Percentiles rank a stretch among this genome's conserved stretches.
Evolutionary conservation across 768 basidiomycete genomes (phyloP).

Genomic region (Porpolomopsis calyptriformis): DNA sequence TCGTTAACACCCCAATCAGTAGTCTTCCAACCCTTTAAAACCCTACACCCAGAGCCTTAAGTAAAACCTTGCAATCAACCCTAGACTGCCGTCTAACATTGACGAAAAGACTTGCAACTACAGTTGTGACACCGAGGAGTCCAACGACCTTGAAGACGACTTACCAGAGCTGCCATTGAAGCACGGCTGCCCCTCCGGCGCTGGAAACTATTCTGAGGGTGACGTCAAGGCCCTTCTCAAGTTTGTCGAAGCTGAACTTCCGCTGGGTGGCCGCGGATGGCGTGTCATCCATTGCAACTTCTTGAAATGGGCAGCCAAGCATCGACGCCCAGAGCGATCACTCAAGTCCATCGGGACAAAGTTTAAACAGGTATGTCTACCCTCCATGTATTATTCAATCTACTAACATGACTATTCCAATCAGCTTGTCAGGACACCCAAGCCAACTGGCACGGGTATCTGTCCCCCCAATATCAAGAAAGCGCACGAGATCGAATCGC

Average conservation of each 20-base stretch:
- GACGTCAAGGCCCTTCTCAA: conserved; percentile 13
- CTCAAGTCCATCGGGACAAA: conserved; percentile 16
- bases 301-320: conserved; percentile 11
- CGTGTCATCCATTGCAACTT: conserved; percentile 7
- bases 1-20: no score
- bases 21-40: no score
- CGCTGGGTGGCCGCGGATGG: conserved; percentile 17
- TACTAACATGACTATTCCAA: not conserved
- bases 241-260: conserved; percentile 11
- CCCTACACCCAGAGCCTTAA: no score
- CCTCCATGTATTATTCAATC: not conserved
- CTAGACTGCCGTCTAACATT: no score
- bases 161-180: not conserved
- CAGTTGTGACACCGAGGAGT: no score
- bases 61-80: no score
- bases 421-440: conserved; percentile 16
- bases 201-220: conserved; percentile 12
- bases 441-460: conserved; percentile 20
- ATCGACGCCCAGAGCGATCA: conserved; percentile 7
- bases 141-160: not conserved
- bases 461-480: conserved; percentile 15
- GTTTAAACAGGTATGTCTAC: conserved; percentile 12
- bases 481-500: conserved; percentile 14
- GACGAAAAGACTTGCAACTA: no score
- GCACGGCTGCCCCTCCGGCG: conserved; percentile 10